A percentile compares a stretch with the other conserved stretches of the same genome.
phyloP scores from a whole-genome alignment of 768 basidiomycete species.

The Suillus alpinus region DNA sequence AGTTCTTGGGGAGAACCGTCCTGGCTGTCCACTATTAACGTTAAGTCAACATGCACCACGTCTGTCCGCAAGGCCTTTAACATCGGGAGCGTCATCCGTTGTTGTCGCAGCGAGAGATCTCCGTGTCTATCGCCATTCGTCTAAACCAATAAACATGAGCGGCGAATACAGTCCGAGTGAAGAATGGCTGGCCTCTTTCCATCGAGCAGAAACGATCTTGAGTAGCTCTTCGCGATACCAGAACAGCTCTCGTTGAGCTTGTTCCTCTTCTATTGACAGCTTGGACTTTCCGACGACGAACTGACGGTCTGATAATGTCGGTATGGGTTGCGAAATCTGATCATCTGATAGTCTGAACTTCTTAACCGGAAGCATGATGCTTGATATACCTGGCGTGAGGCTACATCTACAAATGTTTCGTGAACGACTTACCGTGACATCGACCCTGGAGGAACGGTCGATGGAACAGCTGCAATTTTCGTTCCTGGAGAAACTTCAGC shows the following conservation, averaged over 20 bases:
- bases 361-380: conserved; percentile 68
- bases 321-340: conserved; percentile 65
- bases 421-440: conserved; percentile 61
- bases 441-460: conserved; percentile 83
- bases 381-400: conserved; percentile 25
- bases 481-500: conserved; percentile 32
- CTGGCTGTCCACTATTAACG: conserved; percentile 36
- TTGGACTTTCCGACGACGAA: conserved; percentile 82
- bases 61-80: conserved; percentile 73
- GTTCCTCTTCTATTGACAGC: conserved; percentile 57
- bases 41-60: conserved; percentile 56
- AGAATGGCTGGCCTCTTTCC: conserved; percentile 73
- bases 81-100: conserved; percentile 77
- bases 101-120: conserved; percentile 71
- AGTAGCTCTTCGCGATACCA: conserved; percentile 95
- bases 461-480: conserved; percentile 40
- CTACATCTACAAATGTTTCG: neutral
- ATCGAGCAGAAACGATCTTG: conserved; percentile 61
- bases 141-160: conserved; percentile 38
- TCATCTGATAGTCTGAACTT: conserved; percentile 63
- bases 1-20: conserved; percentile 13
- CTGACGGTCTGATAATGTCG: conserved; percentile 83
- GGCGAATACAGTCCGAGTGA: no score
- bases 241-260: conserved; percentile 75
- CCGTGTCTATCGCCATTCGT: conserved; percentile 77